Conservation (phyloP, 2,329 filamentous ascomycete species). For the Pseudogymnoascus sp. region DNA sequence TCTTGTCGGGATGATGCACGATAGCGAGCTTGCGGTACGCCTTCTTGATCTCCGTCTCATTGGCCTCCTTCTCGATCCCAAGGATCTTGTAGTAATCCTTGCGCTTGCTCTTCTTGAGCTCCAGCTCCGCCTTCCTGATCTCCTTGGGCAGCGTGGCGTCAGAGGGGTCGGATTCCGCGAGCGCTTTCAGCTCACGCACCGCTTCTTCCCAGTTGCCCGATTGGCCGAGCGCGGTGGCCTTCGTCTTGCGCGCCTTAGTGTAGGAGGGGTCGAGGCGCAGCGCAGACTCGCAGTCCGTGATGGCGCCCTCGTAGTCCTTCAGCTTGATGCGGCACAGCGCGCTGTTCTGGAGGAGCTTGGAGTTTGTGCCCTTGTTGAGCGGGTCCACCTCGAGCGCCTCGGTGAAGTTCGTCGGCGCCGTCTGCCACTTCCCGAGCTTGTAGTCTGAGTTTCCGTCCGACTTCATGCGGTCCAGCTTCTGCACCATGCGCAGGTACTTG, state of each 20-base stretch:
- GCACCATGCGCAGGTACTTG: conserved; percentile 81
- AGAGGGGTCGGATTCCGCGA: conserved; percentile 74
- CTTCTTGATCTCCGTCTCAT: conserved; percentile 84
- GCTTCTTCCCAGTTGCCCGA: conserved; percentile 90
- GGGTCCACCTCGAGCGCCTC: conserved; percentile 81
- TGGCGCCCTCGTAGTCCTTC: conserved; percentile 75
- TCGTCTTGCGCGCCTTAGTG: conserved; percentile 85
- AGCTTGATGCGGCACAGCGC: conserved; percentile 78
- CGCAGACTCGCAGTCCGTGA: conserved; percentile 79
- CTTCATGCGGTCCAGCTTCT: conserved; percentile 89
- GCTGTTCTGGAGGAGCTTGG: conserved; percentile 90
- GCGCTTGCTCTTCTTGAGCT: conserved; percentile 93
- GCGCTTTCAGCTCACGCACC: conserved; percentile 78
- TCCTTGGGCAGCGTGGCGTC: conserved; percentile 79
- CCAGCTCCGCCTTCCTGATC: conserved; percentile 81
- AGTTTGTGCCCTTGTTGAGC: conserved; percentile 82
- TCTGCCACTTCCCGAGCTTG: conserved; percentile 73
- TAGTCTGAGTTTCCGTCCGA: conserved; percentile 87
- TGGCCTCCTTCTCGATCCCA: conserved; percentile 76
- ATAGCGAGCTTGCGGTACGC: conserved; percentile 95
- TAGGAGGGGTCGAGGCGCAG: conserved; percentile 78
- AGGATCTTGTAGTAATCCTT: conserved; percentile 99
- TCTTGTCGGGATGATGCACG: conserved; percentile 95
- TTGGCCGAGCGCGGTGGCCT: conserved; percentile 81
- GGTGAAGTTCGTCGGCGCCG: too few relatives aligned